Evolutionary conservation across 2,329 filamentous ascomycete genomes (phyloP), one percentile per base, ranked within the genome.

Genomic region (Cladorrhinum sp.): DNA sequence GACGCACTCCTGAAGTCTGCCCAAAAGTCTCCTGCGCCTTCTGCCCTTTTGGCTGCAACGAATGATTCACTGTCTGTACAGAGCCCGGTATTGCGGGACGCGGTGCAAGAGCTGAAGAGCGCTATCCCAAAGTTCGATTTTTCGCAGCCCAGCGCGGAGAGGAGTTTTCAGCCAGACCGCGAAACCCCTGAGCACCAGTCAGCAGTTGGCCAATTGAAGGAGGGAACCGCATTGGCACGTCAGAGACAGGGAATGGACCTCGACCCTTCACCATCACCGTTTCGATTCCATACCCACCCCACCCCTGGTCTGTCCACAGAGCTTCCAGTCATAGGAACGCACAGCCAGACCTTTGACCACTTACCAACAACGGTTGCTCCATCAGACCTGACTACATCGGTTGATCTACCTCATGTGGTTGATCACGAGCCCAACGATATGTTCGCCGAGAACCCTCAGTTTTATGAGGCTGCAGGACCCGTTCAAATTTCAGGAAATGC

Each of bases 361-460:
- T 53, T 58, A 24, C 61, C 61, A 18, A 58, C 51, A n/a, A 68
- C 67, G 1, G 64, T 69, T 14, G 65, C 66, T 2, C 67, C 67
- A 1, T 61, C 66, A 10, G 67, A 69, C 28, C 20, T 69, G 36
- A 65, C 64, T 10, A 62, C 59, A 1, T 61, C 59, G 3, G n/a
- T 61, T 18, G 62, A 62, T 16, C 50, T 62, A 5, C 39, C 55
- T 8, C 12, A 49, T 9, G 46, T 6, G 16, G 8, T 16, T 12
- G 53, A 54, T 26, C 55, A 57, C 36, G 59, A 36, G 16, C 28
- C 12, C 21, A 36, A 10, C 12, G 18, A 36, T n/a, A 55, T 62
- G 1, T 36, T 61, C 7, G 21, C 33, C 7, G 57, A 42, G 5
- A 57, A 64, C 20, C 61, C 59, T 7, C 52, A 53, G 23, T 23